Conservation (phyloP, 805 yeast species). For the Wickerhamiella vanderwaltii region DNA sequence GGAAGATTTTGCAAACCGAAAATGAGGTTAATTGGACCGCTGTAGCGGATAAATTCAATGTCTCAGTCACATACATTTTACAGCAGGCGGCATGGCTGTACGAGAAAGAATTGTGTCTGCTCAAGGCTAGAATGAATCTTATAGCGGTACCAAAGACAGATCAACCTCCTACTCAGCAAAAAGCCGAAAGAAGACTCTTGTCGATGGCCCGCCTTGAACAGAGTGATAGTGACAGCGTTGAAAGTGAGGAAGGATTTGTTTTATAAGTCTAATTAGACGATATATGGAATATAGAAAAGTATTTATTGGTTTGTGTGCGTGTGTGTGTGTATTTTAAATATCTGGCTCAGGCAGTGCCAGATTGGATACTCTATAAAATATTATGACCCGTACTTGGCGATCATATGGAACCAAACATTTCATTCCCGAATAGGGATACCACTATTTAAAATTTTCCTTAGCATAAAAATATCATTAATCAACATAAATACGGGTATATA, state of each 20-base stretch:
- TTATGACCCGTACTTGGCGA: too few species aligned
- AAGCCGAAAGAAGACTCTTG: conserved; percentile 3
- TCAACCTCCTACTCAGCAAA: neutral
- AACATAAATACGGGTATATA: too few species aligned
- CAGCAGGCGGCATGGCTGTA: conserved; percentile 35
- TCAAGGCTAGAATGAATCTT: conserved; percentile 26
- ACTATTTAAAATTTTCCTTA: too few species aligned
- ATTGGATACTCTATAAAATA: too few species aligned
- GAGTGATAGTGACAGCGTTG: conserved; percentile 2
- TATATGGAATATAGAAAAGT: too few species aligned
- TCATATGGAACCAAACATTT: too few species aligned
- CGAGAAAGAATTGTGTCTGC: conserved; percentile 29
- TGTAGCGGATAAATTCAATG: conserved; percentile 29
- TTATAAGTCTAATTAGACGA: neutral
- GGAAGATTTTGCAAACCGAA: conserved; percentile 27
- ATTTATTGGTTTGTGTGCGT: too few species aligned
- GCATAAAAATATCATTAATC: too few species aligned
- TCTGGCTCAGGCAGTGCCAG: too few species aligned
- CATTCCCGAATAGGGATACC: too few species aligned
- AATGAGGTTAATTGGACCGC: conserved; percentile 28
- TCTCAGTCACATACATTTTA: conserved; percentile 28
- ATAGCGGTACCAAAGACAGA: conserved; percentile 12
- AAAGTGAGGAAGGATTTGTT: conserved; percentile 9
- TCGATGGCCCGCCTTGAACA: neutral
- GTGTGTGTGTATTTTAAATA: too few species aligned